phyloP scores from a whole-genome alignment of 2,329 filamentous ascomycete species.

The Pseudogymnoascus sp. region DNA sequence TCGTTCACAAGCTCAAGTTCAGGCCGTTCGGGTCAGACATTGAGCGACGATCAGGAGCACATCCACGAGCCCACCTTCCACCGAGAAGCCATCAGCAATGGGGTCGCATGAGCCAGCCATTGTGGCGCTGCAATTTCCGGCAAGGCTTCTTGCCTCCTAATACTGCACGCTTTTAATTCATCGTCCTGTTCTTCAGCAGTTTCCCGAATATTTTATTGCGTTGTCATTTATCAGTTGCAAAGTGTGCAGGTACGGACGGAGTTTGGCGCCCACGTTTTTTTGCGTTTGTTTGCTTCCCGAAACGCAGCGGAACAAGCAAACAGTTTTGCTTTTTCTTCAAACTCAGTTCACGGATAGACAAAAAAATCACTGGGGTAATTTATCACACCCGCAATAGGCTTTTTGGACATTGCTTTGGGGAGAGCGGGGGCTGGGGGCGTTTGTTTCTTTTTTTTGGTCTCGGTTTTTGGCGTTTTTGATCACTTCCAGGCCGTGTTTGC shows the following conservation, averaged over 20 bases:
- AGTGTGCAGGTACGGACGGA: neutral
- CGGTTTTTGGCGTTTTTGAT: neutral
- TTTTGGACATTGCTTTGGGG: neutral
- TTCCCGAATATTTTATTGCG: neutral
- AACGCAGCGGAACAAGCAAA: neutral
- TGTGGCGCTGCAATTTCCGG: neutral
- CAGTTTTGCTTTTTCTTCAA: neutral
- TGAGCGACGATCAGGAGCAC: neutral
- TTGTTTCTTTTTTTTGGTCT: neutral
- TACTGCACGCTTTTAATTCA: neutral
- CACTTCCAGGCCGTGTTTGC: constrained; percentile 1
- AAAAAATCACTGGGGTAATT: neutral
- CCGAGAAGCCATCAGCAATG: neutral
- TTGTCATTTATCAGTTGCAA: constrained; percentile 5
- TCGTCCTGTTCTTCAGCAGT: neutral
- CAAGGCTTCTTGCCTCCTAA: neutral
- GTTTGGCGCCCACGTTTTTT: neutral
- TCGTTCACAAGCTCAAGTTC: neutral
- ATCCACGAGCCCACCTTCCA: neutral
- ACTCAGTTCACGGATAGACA: neutral
- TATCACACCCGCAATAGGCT: neutral
- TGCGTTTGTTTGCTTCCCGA: neutral
- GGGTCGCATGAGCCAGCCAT: neutral
- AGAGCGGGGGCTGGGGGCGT: neutral
- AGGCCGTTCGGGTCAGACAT: neutral